These are phyloP conservation scores for Lentinus brumalis DNA, from an alignment of 768 basidiomycete genomes.

Conservation along the genomic window DNA sequence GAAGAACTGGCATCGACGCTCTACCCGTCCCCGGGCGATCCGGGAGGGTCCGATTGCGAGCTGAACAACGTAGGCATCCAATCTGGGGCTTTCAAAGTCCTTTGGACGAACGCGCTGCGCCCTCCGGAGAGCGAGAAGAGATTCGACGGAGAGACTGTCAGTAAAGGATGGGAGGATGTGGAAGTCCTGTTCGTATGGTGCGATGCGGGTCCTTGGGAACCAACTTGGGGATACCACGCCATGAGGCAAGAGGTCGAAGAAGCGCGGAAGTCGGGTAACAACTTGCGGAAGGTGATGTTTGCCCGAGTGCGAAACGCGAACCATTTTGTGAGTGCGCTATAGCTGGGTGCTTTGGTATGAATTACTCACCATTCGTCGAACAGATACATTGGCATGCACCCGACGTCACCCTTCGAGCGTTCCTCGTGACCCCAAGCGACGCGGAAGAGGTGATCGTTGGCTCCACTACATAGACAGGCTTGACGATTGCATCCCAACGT, in stretches of 20 bases:
- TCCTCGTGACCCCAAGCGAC: background rate
- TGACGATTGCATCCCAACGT: no score
- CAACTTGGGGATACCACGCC: background rate
- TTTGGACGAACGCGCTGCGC: constrained; percentile 12
- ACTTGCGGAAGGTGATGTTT: background rate
- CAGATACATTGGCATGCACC: background rate
- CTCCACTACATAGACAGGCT: no score
- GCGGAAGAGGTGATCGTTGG: no score
- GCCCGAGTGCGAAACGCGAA: background rate
- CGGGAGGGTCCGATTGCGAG: constrained; percentile 17
- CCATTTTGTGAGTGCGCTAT: background rate
- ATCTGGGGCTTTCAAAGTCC: constrained; percentile 1
- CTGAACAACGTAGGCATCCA: constrained; percentile 10
- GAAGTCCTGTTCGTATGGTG: constrained; percentile 6
- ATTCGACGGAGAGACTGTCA: no score
- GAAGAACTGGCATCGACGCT: constrained; percentile 6
- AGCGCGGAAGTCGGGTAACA: background rate
- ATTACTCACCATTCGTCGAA: background rate
- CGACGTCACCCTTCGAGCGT: background rate
- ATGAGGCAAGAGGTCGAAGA: constrained; percentile 5
- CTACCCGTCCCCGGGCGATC: constrained; percentile 8
- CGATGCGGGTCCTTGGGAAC: background rate
- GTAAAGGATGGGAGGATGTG: background rate
- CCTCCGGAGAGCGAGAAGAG: background rate
- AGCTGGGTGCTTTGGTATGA: background rate